Conservation (phyloP, 352 stramenopile species). For the Thalassiosira hispida region DNA sequence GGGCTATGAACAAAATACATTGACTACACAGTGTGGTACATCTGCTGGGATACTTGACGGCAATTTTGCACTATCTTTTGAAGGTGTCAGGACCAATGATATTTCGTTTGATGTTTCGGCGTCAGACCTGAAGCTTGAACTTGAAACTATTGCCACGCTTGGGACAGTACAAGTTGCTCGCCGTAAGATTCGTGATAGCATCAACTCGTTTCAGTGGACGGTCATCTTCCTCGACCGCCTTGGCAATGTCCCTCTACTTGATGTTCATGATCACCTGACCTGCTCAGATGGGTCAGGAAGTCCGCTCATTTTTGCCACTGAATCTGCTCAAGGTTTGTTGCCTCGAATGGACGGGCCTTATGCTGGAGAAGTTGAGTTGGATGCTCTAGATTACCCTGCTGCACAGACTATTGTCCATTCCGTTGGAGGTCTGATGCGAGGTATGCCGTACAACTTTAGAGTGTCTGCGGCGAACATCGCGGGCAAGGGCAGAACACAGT, state of each 20-base stretch:
- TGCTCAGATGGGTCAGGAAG: constrained; percentile 50
- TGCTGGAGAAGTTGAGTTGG: constrained; percentile 81
- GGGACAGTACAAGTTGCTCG: constrained; percentile 58
- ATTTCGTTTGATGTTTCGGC: constrained; percentile 66
- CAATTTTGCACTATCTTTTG: constrained; percentile 88
- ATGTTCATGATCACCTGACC: constrained; percentile 57
- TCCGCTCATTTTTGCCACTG: constrained; percentile 51
- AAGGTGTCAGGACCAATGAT: constrained; percentile 60
- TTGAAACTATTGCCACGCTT: constrained; percentile 71
- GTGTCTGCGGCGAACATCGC: constrained; percentile 53
- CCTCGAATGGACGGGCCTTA: constrained; percentile 88
- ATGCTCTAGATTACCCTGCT: constrained; percentile 52
- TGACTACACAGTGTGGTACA: constrained; percentile 78
- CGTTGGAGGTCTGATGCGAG: constrained; percentile 32
- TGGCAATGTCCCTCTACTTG: constrained; percentile 64
- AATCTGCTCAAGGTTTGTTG: constrained; percentile 71
- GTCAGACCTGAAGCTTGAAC: constrained; percentile 70
- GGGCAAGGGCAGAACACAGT: constrained; percentile 28
- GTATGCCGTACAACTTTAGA: constrained; percentile 54
- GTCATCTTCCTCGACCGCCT: constrained; percentile 75
- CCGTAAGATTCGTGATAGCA: constrained; percentile 44
- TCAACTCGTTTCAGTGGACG: constrained; percentile 71
- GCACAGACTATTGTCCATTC: constrained; percentile 44
- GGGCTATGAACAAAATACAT: constrained; percentile 91
- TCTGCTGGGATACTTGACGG: constrained; percentile 67